Evolutionary conservation across 805 yeast species (phyloP), one percentile per base, ranked within the genome.

Genomic region (Brettanomyces naardenensis): DNA sequence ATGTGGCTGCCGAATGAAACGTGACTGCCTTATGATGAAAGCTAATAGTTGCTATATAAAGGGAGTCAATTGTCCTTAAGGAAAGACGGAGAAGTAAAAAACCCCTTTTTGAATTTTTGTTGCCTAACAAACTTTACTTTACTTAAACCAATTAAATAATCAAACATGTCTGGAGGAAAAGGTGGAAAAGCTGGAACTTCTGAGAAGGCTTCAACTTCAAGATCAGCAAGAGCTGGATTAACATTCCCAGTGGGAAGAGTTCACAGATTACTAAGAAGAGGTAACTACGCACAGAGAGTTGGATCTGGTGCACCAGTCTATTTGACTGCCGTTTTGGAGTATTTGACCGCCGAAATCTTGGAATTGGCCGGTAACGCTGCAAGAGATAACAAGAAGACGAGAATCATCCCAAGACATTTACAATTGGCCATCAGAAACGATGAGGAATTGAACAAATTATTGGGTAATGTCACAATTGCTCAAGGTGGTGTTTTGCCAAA

Each of bases 221-320:
- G 97, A 80, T 90, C 97, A 54, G 81, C 96, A 49, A 90, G 88
- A 77, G 97, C 97, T 63, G 97, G 97, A 68, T 79, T 90, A 63
- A 86, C 95, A 58, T 90, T 90, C 94, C 97, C 97, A 73, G 97
- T 90, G 53, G 97, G 97, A 69, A 89, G 97, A 80, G 92, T 90
- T 55, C 96, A 90, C 77, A 81, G 97, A 73, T 77, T 89, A 56
- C 72, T 90, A 62, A 86, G 95, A 80, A 87, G 83, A 72, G 96
- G 95, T 66, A 86, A 89, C 81, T 86, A 90, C 74, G 95, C 97
- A 61, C 95, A 89, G 73, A 82, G 97, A 75, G 82, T 90, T 57
- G 97, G 97, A 78, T 88, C 97, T 53, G 96, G 95, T 80, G 97
- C 97, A 59, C 97, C 97, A 71, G 90, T 90, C 48, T 90, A 89